phyloP scores from a whole-genome alignment of 2,329 filamentous ascomycete genomes.

The Diaporthe nobilis region DNA sequence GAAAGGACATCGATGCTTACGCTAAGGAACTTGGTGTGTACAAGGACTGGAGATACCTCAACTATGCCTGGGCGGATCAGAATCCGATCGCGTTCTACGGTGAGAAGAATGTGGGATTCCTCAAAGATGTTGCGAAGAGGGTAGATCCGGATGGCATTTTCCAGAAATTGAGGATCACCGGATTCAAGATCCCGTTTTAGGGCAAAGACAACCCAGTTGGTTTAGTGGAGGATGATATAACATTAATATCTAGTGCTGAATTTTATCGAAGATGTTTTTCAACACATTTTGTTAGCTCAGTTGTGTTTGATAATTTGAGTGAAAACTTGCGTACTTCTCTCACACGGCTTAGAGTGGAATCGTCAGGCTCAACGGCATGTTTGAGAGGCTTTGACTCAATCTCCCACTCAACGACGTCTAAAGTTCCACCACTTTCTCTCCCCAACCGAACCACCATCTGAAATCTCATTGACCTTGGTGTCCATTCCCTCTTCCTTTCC shows the following conservation, averaged over 20 bases:
- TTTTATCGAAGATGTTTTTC: background rate
- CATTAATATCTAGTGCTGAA: background rate
- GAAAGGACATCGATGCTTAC: background rate
- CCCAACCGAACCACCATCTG: no score
- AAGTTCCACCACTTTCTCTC: background rate
- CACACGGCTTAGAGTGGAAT: background rate
- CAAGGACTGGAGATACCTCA: constrained; percentile 36
- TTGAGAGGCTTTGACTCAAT: background rate
- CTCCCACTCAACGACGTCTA: background rate
- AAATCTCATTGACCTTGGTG: no score
- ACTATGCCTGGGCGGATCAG: constrained; percentile 37
- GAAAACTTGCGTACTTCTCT: background rate
- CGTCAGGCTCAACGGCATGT: background rate
- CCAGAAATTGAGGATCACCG: constrained; percentile 6
- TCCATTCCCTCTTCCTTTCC: no score
- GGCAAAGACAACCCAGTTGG: background rate
- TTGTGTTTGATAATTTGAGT: background rate
- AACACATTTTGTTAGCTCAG: background rate
- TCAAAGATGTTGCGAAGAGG: constrained; percentile 8
- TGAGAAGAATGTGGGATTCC: constrained; percentile 16
- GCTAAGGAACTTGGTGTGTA: constrained; percentile 12
- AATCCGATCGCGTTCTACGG: constrained; percentile 38
- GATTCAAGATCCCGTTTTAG: constrained; percentile 15
- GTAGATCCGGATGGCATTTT: constrained; percentile 22
- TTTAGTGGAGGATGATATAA: background rate